Base-by-base conservation (phyloP, 331 rosid species). In the Rhamnella rubrinervis region DNA sequence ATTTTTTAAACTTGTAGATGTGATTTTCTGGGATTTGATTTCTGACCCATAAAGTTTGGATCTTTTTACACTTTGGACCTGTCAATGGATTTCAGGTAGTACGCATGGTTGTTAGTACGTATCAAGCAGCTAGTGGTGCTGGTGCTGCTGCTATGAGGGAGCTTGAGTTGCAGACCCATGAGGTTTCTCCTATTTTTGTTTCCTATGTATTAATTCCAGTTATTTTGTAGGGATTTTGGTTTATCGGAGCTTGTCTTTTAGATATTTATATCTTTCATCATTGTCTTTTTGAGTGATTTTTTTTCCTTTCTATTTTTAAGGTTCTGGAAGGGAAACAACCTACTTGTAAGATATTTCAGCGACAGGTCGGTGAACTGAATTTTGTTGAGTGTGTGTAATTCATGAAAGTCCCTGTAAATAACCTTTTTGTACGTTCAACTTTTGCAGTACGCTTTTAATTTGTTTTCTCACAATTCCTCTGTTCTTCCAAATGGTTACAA, bases 71-170 rank as follows among this genome's bases (percentile, higher is more conserved):
- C 28, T 21, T 68, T 8, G 62, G 28, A 25, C 17, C 39, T 58
- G 46, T 52, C 38, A 55, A 11, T 73, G 67, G 66, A 66, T 76
- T 31, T 35, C 73, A 95, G 99, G 97, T 95, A 31, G 41, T 78
- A 60, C 91, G 99, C 5, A 95, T 95, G 99, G 96, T 91, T 73
- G 97, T 95, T 61, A 95, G 97, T 68, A 95, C 97, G 0, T 95
- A 95, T 85, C 99, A 95, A 75, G 99, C 99, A 65, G 99, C 99
- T 31, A 91, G 99, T 76, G 99, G 99, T 69, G 99, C 99, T 71
- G 99, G 99, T 41, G 99, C 99, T 77, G 97, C 97, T 63, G 99
- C 97, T 51, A 95, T 95, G 99, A 95, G 93, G 77, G 99, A 95
- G 85, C 99, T 95, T 83, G 82, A 84, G 85, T 89, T 63, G 75